Conservation (phyloP, 768 basidiomycete genomes). For the Termitomyces bulborhizus region DNA sequence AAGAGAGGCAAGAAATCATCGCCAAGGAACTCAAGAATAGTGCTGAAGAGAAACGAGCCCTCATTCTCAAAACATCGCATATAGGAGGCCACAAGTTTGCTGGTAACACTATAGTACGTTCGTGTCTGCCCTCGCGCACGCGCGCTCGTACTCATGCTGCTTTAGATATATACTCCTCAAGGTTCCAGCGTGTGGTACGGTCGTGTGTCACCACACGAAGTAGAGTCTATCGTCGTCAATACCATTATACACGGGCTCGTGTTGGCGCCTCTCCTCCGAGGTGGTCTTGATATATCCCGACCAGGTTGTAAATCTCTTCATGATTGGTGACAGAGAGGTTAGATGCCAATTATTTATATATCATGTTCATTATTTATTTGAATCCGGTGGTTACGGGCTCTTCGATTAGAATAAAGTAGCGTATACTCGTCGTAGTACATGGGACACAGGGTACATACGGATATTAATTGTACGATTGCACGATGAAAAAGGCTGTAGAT, state of each 20-base stretch:
- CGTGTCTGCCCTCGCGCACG: background rate
- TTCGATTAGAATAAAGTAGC: slow-evolving; percentile 15
- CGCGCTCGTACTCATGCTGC: background rate
- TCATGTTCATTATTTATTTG: no score
- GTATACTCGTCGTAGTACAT: slow-evolving; percentile 15
- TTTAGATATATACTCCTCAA: slow-evolving; percentile 79
- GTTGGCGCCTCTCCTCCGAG: slow-evolving; percentile 79
- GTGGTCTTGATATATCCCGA: slow-evolving; percentile 72
- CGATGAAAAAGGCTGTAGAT: slow-evolving; percentile 1
- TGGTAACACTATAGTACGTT: slow-evolving; percentile 82
- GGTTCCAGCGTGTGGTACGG: slow-evolving; percentile 93
- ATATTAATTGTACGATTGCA: slow-evolving; percentile 13
- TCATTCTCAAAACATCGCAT: slow-evolving; percentile 86
- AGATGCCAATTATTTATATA: no score
- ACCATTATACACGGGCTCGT: slow-evolving; percentile 84
- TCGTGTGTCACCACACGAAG: slow-evolving; percentile 85
- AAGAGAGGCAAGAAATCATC: slow-evolving; percentile 52
- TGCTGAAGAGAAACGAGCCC: slow-evolving; percentile 56
- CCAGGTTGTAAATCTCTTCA: slow-evolving; percentile 64
- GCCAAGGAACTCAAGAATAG: slow-evolving; percentile 46
- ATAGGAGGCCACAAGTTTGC: slow-evolving; percentile 92
- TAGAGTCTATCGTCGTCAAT: slow-evolving; percentile 77
- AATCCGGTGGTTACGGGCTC: background rate
- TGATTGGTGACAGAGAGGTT: slow-evolving; percentile 51
- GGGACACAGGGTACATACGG: slow-evolving; percentile 12